phyloP scores from a whole-genome alignment of 176 grass and related monocot species.

The Phoenix roebelenii region DNA sequence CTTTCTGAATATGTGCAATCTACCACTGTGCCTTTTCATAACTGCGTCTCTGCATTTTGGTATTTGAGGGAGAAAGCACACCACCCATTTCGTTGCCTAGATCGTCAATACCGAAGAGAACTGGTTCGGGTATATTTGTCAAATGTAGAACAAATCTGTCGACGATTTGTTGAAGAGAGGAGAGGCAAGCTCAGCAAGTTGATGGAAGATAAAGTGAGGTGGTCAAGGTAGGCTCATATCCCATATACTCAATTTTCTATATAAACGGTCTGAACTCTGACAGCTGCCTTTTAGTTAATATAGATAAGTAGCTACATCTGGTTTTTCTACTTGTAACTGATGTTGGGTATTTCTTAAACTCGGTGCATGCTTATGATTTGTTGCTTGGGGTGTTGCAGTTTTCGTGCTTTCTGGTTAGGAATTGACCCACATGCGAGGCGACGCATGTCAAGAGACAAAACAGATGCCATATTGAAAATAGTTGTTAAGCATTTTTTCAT shows the following conservation, averaged over 20 bases:
- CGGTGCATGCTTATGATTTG: slow-evolving; percentile 7
- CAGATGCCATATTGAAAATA: slow-evolving; percentile 59
- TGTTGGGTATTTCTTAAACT: too few relatives aligned
- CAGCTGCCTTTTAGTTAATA: neutral
- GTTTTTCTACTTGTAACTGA: too few relatives aligned
- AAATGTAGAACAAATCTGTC: slow-evolving; percentile 95
- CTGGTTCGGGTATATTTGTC: slow-evolving; percentile 86
- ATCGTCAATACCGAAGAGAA: slow-evolving; percentile 79
- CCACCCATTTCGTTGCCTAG: slow-evolving; percentile 87
- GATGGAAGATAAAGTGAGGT: slow-evolving; percentile 78
- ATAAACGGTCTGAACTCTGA: too few relatives aligned
- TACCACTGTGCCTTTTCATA: slow-evolving; percentile 24
- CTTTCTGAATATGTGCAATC: too few relatives aligned
- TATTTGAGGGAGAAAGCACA: slow-evolving; percentile 80
- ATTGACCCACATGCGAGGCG: slow-evolving; percentile 45
- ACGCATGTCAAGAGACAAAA: slow-evolving; percentile 69
- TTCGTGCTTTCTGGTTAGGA: slow-evolving; percentile 61
- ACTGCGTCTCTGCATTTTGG: slow-evolving; percentile 40
- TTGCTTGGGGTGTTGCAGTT: slow-evolving; percentile 42
- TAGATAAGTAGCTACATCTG: too few relatives aligned
- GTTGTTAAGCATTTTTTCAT: slow-evolving; percentile 80
- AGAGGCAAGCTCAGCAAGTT: slow-evolving; percentile 71
- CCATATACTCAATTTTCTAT: too few relatives aligned
- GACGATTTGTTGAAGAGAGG: slow-evolving; percentile 81
- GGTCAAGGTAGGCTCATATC: slow-evolving; percentile 41